These are phyloP conservation scores for Neofusicoccum kwambonambiense DNA, from an alignment of 2,329 filamentous ascomycete genomes.

Conservation along the genomic window DNA sequence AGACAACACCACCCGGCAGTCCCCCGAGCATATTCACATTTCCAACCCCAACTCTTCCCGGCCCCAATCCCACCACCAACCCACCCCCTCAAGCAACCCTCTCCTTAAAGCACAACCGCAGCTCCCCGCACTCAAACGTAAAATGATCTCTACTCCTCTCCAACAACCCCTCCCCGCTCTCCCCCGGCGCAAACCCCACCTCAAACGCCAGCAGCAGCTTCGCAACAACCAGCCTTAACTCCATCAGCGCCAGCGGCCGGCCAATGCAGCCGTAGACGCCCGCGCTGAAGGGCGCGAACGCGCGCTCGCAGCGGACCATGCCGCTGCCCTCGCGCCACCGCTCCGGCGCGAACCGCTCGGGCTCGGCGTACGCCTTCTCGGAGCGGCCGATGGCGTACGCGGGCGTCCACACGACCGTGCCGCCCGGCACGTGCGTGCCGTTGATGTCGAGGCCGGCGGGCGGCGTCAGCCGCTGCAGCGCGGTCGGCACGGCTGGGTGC, in stretches of 20 bases:
- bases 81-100: not conserved
- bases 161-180: constrained; percentile 1
- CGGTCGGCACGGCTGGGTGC: constrained; percentile 41
- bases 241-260: constrained; percentile 9
- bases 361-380: not conserved
- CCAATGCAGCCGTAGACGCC: constrained; percentile 5
- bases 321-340: not conserved
- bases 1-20: not conserved
- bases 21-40: no score
- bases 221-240: constrained; percentile 54
- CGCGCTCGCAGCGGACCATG: constrained; percentile 30
- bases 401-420: constrained; percentile 25
- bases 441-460: constrained; percentile 37
- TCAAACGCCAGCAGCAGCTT: constrained; percentile 63
- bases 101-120: constrained; percentile 9
- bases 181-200: constrained; percentile 30
- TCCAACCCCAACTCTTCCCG: no score
- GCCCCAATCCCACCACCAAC: no score
- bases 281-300: not conserved
- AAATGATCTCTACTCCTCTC: constrained; percentile 9
- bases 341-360: constrained; percentile 2
- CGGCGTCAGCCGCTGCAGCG: constrained; percentile 39
- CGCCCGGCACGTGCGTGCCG: constrained; percentile 34
- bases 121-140: constrained; percentile 5
- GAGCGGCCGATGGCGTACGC: constrained; percentile 19